Base-by-base conservation (phyloP, 108 stramenopile species). In the Nannochloropsis oceanica region DNA sequence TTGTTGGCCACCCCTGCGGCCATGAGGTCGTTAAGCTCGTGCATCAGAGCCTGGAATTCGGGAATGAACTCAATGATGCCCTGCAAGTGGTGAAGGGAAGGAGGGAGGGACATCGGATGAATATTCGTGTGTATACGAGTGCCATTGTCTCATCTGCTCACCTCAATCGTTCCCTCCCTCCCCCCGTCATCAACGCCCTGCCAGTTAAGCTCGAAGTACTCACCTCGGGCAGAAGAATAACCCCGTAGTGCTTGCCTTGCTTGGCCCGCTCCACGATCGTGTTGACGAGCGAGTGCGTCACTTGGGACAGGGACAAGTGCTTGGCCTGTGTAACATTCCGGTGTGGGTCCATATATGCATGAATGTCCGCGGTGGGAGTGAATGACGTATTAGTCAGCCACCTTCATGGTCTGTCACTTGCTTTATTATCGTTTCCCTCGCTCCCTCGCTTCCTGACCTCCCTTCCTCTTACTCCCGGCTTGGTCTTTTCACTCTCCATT, bases 61-160 rank as follows among this genome's bases (percentile, higher is more conserved):
- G 90, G 90, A 59, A 90, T 89, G 87, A 90, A 90, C 85, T 89
- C 90, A 27, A 90, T 89, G 20, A 90, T 89, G 0, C 90, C 90
- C 87, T 73, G 59, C 59, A n/a, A 73, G n/a, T 2, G n/a, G 7
- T 1, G n/a, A 73, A 18, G 59, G 59, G n/a, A n/a, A 7, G 59
- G 59, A 18, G 34, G 34, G 34, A 34, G 34, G 5, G 34, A 34
- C 1, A 5, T 34, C 1, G 1, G 5, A 5, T 34, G 34, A 34
- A 5, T 34, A 34, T 5, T 34, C 34, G 34, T 34, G 34, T 34
- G 34, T 34, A 34, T 34, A 34, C 34, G 34, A 3, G 34, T 3
- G 5, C 34, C 34, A 5, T 34, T 5, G 34, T 34, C 34, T 34
- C 34, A 3, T 1, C 34, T 34, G 34, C 5, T 34, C 34, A 34